Evolutionary conservation across 139 green algal species (phyloP).

Genomic region (Chlamydomonas eustigma): DNA sequence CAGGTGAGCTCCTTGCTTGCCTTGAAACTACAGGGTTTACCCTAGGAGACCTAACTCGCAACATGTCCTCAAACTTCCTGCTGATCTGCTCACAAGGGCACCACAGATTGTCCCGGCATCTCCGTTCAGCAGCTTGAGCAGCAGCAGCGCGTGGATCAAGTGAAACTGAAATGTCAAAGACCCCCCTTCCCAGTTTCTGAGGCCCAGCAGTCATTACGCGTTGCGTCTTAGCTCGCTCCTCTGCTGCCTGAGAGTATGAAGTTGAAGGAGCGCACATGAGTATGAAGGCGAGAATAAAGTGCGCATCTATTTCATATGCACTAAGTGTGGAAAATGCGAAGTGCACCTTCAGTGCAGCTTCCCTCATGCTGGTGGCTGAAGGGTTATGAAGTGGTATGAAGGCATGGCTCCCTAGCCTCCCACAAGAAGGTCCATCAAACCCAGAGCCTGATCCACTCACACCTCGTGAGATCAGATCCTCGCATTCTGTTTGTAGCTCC

Average conservation of each 20-base stretch:
- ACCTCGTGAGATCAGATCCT: constrained; percentile 77
- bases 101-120: constrained; percentile 2
- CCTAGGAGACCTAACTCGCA: too few species aligned
- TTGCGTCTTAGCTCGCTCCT: constrained; percentile 35
- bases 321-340: background rate
- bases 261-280: background rate
- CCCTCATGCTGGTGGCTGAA: background rate
- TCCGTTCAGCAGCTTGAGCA: constrained; percentile 4
- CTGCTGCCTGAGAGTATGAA: constrained; percentile 17
- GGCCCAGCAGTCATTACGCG: constrained; percentile 28
- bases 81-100: constrained; percentile 7
- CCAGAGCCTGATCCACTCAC: constrained; percentile 48
- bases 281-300: background rate
- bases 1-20: too few species aligned
- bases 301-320: background rate
- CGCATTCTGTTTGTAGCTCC: constrained; percentile 77
- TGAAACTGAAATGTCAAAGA: background rate
- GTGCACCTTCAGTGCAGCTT: background rate
- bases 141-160: constrained; percentile 1
- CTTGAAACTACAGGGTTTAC: too few species aligned
- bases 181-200: constrained; percentile 7
- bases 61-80: too few species aligned
- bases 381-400: constrained; percentile 54
- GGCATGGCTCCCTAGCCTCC: constrained; percentile 37
- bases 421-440: constrained; percentile 43